Evolutionary conservation across 441 rosid species (phyloP).

Genomic region (Populus tomentosa): DNA sequence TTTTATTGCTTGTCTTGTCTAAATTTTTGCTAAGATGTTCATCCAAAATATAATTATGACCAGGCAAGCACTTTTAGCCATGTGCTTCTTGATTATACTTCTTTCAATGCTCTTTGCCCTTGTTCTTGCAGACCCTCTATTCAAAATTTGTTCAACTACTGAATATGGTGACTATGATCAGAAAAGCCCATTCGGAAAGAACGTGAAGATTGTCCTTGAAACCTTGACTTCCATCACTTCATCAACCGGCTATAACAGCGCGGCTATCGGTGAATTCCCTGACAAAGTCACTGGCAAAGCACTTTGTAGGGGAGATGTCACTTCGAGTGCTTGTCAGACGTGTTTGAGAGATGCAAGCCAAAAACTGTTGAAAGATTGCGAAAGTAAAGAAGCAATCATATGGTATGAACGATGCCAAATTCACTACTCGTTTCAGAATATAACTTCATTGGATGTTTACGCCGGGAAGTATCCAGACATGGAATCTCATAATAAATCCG

Average conservation of each 20-base stretch:
- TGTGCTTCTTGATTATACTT: not conserved
- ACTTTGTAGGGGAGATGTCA: conserved; percentile 32
- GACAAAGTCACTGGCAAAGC: conserved; percentile 25
- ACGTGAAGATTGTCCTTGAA: conserved; percentile 16
- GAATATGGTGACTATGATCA: not conserved
- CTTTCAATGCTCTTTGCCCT: not conserved
- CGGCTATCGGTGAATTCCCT: conserved; percentile 15
- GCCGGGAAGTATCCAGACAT: conserved; percentile 9
- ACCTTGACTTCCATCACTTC: conserved; percentile 13
- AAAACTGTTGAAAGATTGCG: conserved; percentile 10
- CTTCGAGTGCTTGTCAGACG: conserved; percentile 14
- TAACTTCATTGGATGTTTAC: not conserved
- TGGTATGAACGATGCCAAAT: conserved; percentile 30
- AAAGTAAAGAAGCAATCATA: conserved; percentile 11
- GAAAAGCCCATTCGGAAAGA: conserved; percentile 15
- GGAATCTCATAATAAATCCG: not conserved
- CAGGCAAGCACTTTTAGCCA: not conserved
- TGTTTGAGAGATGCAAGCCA: conserved; percentile 21
- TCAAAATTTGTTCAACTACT: not conserved
- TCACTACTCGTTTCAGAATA: conserved; percentile 19
- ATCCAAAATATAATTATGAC: not conserved
- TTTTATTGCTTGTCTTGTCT: not conserved
- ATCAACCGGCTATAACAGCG: conserved; percentile 18
- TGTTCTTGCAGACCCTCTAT: not conserved
- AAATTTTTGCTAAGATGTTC: not conserved